A percentile compares a stretch with the other conserved stretches of the same genome.
These are phyloP conservation scores for Austropuccinia psidii DNA, from an alignment of 1,284 basidiomycete species.

Conservation along the genomic window DNA sequence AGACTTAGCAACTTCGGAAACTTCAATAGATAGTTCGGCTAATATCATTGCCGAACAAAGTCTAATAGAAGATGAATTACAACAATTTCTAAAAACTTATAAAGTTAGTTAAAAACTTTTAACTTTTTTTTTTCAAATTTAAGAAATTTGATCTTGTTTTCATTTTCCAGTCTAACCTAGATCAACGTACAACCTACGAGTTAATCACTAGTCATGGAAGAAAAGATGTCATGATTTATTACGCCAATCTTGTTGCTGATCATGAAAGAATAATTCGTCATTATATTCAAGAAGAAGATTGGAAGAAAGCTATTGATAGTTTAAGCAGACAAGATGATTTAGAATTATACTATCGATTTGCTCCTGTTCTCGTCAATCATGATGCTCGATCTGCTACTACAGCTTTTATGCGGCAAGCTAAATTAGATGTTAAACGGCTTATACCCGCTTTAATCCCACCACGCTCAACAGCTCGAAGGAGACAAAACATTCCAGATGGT, in stretches of 20 bases:
- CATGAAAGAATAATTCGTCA: slow-evolving; percentile 79
- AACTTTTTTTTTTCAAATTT: background rate
- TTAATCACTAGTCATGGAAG: slow-evolving; percentile 87
- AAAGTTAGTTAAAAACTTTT: slow-evolving; percentile 54
- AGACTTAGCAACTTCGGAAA: slow-evolving; percentile 55
- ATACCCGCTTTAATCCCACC: slow-evolving; percentile 77
- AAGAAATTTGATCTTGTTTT: background rate
- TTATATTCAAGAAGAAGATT: slow-evolving; percentile 83
- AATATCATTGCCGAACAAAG: slow-evolving; percentile 71
- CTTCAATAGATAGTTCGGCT: slow-evolving; percentile 61
- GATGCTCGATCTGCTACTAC: slow-evolving; percentile 82
- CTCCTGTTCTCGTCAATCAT: slow-evolving; percentile 75
- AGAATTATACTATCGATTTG: slow-evolving; percentile 91
- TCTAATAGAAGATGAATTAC: slow-evolving; percentile 84
- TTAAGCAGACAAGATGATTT: slow-evolving; percentile 59
- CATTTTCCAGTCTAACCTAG: slow-evolving; percentile 62
- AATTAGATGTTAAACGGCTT: slow-evolving; percentile 71
- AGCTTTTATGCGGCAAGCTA: slow-evolving; percentile 74
- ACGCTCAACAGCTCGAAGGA: slow-evolving; percentile 39
- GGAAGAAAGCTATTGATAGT: slow-evolving; percentile 79
- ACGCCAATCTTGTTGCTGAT: slow-evolving; percentile 74
- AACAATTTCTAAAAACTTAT: slow-evolving; percentile 85
- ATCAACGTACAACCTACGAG: slow-evolving; percentile 77
- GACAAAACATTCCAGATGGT: background rate
- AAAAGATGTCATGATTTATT: slow-evolving; percentile 84